Evolutionary conservation across 352 stramenopile species (phyloP).

Genomic region (Phytophthora agathidicida): DNA sequence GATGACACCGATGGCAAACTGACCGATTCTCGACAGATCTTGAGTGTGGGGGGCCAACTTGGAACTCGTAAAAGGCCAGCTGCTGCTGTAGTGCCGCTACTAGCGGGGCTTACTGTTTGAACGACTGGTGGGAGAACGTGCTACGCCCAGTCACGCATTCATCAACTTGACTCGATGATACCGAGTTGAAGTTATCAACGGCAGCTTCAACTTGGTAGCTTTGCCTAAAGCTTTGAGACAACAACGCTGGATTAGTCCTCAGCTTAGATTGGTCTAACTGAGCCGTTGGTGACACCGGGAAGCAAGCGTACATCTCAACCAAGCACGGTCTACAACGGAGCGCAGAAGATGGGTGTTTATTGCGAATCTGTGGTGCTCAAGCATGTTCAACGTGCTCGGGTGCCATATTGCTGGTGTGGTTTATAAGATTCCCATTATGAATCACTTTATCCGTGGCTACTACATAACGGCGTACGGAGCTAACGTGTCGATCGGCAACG

Average conservation of each 20-base stretch:
- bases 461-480: conserved; percentile 39
- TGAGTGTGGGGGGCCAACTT: neutral
- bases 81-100: no score
- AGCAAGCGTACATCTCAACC: neutral
- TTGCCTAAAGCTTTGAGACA: no score
- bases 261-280: neutral
- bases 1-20: conserved; percentile 16
- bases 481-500: conserved; percentile 25
- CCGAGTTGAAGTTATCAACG: neutral
- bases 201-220: neutral
- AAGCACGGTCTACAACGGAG: no score
- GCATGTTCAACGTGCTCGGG: neutral
- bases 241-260: no score
- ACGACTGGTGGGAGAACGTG: conserved; percentile 4
- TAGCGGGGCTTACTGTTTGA: neutral
- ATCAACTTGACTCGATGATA: neutral
- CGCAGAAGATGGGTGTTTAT: no score
- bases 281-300: neutral
- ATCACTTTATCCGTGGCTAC: neutral
- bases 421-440: conserved; percentile 2
- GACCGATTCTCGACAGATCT: conserved; percentile 20
- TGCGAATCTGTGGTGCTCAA: neutral
- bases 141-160: neutral
- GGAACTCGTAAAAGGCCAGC: no score
- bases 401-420: no score